Evolutionary conservation across 768 basidiomycete genomes (phyloP), one percentile per base, ranked within the genome.

Genomic region (Steccherinum ochraceum): DNA sequence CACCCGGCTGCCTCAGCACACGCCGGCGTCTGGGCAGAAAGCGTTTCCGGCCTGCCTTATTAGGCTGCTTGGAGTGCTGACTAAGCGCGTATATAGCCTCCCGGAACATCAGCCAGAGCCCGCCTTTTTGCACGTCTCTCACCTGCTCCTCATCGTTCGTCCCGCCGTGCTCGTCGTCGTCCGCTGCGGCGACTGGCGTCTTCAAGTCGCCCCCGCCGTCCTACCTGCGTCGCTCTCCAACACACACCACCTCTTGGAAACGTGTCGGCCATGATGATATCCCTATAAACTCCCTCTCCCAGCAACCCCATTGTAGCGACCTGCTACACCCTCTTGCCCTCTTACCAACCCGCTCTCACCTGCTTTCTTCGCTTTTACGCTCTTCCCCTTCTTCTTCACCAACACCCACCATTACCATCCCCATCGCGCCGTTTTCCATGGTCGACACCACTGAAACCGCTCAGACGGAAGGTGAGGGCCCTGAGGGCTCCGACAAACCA

Each of bases 401-500:
- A 54, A 50, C 56, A 49, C 53, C 40, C 57, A 18, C 30, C 54
- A 45, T 61, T 56, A 47, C 59, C 45, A 40, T 27, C 49, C 55
- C 50, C 47, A 23, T 27, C 49, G 46, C 55, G 48, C 51, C 46
- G 53, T 46, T 58, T 54, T 58, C 55, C 53, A 40, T 55, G n/a
- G 21, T 18, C 41, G n/a, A 43, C 49, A 55, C 59, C 64, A 66
- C 59, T 55, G 79, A 79, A 54, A 67, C 79, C 35, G 60, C 78
- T 23, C 74, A 75, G 58, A 65, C 74, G 46, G 81, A 83, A 54
- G 72, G 74, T 52, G 83, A 84, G 55, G 71, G 74, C 46, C 69
- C 73, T 45, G 81, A 84, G 61, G 69, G 75, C 51, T 70, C 79
- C 60, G 83, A 84, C 65, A 81, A 78, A 69, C 80, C 80, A 23